These are phyloP conservation scores for Curvularia hawaiiensis DNA, from an alignment of 2,329 filamentous ascomycete genomes.

Conservation along the genomic window DNA sequence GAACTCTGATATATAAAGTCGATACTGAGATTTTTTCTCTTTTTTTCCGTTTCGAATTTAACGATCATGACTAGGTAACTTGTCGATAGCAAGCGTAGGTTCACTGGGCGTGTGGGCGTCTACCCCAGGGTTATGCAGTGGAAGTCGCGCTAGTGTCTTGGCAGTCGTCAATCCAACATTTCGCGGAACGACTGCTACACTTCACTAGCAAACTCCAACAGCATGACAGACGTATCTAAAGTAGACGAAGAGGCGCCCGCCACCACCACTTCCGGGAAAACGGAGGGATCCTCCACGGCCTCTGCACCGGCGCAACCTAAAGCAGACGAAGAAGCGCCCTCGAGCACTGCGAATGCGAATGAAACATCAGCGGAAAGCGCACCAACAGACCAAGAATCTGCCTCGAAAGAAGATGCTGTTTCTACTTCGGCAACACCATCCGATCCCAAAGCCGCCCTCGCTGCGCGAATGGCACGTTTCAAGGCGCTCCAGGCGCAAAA, in stretches of 20 bases:
- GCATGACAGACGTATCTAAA: slow-evolving; percentile 30
- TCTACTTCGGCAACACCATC: slow-evolving; percentile 8
- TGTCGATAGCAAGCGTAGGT: not conserved
- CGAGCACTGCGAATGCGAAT: slow-evolving; percentile 12
- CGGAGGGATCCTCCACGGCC: not conserved
- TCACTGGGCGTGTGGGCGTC: not conserved
- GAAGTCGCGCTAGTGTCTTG: slow-evolving; percentile 21
- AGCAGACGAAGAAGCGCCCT: slow-evolving; percentile 6
- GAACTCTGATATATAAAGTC: not conserved
- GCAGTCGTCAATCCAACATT: slow-evolving; percentile 23
- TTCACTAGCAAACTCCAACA: slow-evolving; percentile 9
- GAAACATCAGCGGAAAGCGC: slow-evolving; percentile 11
- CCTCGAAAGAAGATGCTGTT: slow-evolving; percentile 11
- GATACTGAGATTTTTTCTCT: too few species aligned
- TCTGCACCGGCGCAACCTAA: not conserved
- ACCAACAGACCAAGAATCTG: slow-evolving; percentile 1
- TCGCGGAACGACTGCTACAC: slow-evolving; percentile 5
- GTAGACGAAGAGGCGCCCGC: slow-evolving; percentile 9
- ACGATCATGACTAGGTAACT: not conserved
- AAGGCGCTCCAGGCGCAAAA: slow-evolving; percentile 81
- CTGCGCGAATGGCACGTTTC: slow-evolving; percentile 69
- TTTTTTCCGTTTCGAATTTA: not conserved
- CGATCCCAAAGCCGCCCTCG: slow-evolving; percentile 41
- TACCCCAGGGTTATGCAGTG: not conserved
- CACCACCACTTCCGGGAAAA: not conserved